Percentiles rank a stretch among this genome's conserved stretches.
Evolutionary conservation across 345 rosid genomes (phyloP).

Genomic region (Geranium rotundifolium): DNA sequence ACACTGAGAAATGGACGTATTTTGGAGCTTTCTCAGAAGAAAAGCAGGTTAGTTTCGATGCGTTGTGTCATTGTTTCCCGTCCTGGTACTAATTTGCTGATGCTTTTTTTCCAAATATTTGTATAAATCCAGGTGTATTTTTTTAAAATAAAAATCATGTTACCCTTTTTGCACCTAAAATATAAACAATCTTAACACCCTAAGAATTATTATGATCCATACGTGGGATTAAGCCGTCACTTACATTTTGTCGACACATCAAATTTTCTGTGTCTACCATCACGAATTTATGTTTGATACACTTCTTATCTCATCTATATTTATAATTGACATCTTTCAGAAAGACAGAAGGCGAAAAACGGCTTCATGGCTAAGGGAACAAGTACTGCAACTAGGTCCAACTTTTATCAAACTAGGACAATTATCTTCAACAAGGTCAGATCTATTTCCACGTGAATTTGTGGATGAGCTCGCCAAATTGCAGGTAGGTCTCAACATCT

Average conservation of each 20-base stretch:
- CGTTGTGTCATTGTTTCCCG: background rate
- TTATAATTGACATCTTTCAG: constrained; percentile 27
- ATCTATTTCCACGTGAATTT: constrained; percentile 77
- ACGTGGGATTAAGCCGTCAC: too few species aligned
- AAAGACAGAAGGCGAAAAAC: constrained; percentile 55
- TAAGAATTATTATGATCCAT: too few species aligned
- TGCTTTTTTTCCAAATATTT: background rate
- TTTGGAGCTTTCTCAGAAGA: constrained; percentile 64
- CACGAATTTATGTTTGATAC: too few species aligned
- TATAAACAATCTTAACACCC: too few species aligned
- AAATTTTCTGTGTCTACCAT: too few species aligned
- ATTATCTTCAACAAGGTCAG: constrained; percentile 86
- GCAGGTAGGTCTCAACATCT: constrained; percentile 42
- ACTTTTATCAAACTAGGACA: constrained; percentile 96
- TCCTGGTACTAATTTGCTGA: background rate
- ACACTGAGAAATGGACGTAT: constrained; percentile 86
- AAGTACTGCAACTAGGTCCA: constrained; percentile 90
- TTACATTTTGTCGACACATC: too few species aligned
- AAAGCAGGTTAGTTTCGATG: constrained; percentile 43
- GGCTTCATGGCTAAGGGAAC: constrained; percentile 84
- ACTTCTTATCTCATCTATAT: constrained; percentile 8
- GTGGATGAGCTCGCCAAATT: constrained; percentile 96
- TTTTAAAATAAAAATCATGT: too few species aligned
- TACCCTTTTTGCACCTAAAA: too few species aligned
- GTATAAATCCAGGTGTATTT: too few species aligned